Evolutionary conservation across 495 filamentous ascomycete genomes (phyloP), one percentile per base, ranked within the genome.

Genomic region (Cenococcum geophilum): DNA sequence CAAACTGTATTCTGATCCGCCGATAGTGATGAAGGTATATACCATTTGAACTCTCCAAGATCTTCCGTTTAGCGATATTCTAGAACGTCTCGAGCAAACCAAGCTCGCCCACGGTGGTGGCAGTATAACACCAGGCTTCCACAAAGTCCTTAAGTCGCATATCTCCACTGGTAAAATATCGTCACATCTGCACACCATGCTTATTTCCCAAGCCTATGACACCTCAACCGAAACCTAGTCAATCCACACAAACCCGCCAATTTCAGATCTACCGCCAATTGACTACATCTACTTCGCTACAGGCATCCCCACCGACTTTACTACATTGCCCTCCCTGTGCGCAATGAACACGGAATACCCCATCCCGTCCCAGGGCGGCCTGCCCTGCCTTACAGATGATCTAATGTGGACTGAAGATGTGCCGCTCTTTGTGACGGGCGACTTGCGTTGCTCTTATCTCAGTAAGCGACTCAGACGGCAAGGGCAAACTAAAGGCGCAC

Each of bases 251-350:
- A 69, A 77, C 35, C 80, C 79, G 1, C 71, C 77, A 6, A 79
- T 79, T 27, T 73, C 77, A 0, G 70, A 75, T 18, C 73, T 84
- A 5, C 78, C 79, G 4, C 69, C 63, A 5, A 80, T 86, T 57
- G 83, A 88, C 70, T 83, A 83, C 71, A 82, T 86, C 62, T 83
- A 84, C 66, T 85, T 81, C 58, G 83, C 85, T 20, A 86, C 84
- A 0, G 84, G 84, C 1, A 75, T 81, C 32, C 63, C 74, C 25
- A 72, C 78, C 3, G 75, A 86, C 61, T 76, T 84, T 21, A 65
- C 65, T 22, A 71, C 76, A 32, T 75, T 84, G 54, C 76, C 80
- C 0, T 73, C 79, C 27, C 70, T 86, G 23, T 73, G 76, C 43
- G 70, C 75, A 0, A 77, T 86, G 69, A 74, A 76, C 53, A 59